Evolutionary conservation across 306 rosid species (phyloP), one percentile per base, ranked within the genome.

Genomic region (Trichosanthes cucumerina): DNA sequence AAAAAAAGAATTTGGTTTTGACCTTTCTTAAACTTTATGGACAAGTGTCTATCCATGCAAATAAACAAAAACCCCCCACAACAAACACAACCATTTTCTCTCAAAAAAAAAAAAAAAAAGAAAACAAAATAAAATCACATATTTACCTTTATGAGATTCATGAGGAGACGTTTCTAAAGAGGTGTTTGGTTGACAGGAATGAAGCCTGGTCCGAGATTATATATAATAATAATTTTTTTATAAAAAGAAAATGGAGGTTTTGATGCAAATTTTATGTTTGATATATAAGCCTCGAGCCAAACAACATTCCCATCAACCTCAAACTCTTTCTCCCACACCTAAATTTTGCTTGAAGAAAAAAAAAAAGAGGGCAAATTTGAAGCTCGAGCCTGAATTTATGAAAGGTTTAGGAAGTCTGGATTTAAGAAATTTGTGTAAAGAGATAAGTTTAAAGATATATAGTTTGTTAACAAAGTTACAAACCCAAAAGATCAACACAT

Each of bases 121-220:
- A n/a, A n/a, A 36, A 34, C n/a, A 64, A 65, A 36, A 2, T 5
- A 41, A 4, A 12, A n/a, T 5, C 19, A 69, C 11, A 43, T 2
- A 24, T 31, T 47, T 18, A 73, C 77, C 77, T 47, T 23, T 31
- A 0, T 7, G 1, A 36, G 1, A 0, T 66, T 38, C 73, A 6
- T 3, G 0, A 24, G 4, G 19, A 26, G 28, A 75, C 36, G 43
- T 21, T 56, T 43, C 23, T n/a, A n/a, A 80, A 26, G 83, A 78
- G 79, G 80, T 75, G 71, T 75, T 38, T 41, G 83, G 88, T 84
- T 86, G 76, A 81, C 82, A 81, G 91, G 91, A 86, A 88, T 88
- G 91, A 88, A 88, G 91, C 91, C 89, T 86, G 88, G 89, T 88
- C 89, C 91, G 91, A 82, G 89, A 86, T 88, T 60, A 72, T 41